Base-by-base conservation (phyloP, 2,329 filamentous ascomycete species). In the Ascochyta clinopodiicola region DNA sequence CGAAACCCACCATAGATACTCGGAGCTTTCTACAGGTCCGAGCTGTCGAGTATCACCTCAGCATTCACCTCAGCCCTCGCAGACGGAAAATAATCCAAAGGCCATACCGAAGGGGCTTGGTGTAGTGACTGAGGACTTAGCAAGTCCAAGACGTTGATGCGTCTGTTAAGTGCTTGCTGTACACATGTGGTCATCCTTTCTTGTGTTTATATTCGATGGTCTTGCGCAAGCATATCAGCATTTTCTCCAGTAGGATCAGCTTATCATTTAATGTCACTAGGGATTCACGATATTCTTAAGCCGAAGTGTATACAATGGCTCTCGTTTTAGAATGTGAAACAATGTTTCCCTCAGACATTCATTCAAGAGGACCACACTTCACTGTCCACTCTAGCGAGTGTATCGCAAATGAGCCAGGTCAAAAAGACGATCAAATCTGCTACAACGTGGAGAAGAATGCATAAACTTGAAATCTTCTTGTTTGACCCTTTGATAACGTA, bases 21-120 rank as follows among this genome's bases (percentile, higher is more conserved):
- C 68, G 1, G 66, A 67, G 35, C 53, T 69, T 13, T 65, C 68
- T 17, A 63, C 59, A 8, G 59, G 53, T 35, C 44, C 10, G 56
- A 71, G 49, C 48, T 71, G 32, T 29, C 46, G 47, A 15, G 67
- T 64, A 38, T 64, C 64, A 19, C 64, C 63, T 2, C 48, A 63
- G 17, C 51, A 51, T 6, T 65, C 66, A 15, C 68, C 66, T 10
- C 47, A 50, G 40, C 44, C 59, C 7, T 34, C 47, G 9, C 66
- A 66, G 45, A 19, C 54, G 22, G 57, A 56, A 4, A 66, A 63
- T 17, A 25, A 48, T 1, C 40, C 24, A 31, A 59, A 66, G 38
- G 29, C 46, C 36, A 56, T 52, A n/a, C 61, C 60, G 25, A 48
- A 57, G 51, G 60, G 58, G 29, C 21, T 59, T 4, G 62, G 59